Evolutionary conservation across 345 rosid species (phyloP).

Genomic region (Gossypium anomalum): DNA sequence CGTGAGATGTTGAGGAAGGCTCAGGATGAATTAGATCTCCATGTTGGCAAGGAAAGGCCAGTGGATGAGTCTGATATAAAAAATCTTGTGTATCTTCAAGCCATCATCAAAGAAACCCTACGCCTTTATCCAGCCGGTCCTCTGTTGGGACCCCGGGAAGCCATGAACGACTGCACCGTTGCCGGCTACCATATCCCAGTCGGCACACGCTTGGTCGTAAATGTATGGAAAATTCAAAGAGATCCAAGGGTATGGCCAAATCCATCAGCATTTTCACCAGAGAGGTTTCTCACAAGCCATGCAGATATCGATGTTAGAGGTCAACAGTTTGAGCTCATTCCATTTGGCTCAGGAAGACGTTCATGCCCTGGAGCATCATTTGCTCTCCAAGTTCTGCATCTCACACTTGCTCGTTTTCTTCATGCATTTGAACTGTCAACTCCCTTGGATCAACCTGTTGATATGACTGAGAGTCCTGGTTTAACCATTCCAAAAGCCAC

Average conservation of each 20-base stretch:
- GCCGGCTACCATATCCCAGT: constrained; percentile 37
- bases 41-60: constrained; percentile 41
- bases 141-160: constrained; percentile 39
- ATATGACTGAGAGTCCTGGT: constrained; percentile 42
- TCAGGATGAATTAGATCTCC: constrained; percentile 45
- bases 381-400: constrained; percentile 41
- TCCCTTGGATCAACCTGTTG: constrained; percentile 25
- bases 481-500: constrained; percentile 46
- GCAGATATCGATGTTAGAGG: constrained; percentile 36
- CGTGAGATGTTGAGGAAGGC: constrained; percentile 36
- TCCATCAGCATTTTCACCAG: constrained; percentile 43
- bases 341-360: constrained; percentile 52
- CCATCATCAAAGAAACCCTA: constrained; percentile 56
- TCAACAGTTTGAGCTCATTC: constrained; percentile 43
- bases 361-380: constrained; percentile 46
- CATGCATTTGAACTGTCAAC: constrained; percentile 39
- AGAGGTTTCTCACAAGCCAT: constrained; percentile 45
- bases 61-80: constrained; percentile 50
- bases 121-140: constrained; percentile 66
- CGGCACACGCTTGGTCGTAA: constrained; percentile 45
- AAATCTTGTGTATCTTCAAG: constrained; percentile 50
- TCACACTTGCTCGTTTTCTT: constrained; percentile 41
- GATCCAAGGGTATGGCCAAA: constrained; percentile 36
- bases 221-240: constrained; percentile 56
- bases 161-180: constrained; percentile 45